Evolutionary conservation across 768 basidiomycete species (phyloP).

Genomic region (Clathrus columnatus): DNA sequence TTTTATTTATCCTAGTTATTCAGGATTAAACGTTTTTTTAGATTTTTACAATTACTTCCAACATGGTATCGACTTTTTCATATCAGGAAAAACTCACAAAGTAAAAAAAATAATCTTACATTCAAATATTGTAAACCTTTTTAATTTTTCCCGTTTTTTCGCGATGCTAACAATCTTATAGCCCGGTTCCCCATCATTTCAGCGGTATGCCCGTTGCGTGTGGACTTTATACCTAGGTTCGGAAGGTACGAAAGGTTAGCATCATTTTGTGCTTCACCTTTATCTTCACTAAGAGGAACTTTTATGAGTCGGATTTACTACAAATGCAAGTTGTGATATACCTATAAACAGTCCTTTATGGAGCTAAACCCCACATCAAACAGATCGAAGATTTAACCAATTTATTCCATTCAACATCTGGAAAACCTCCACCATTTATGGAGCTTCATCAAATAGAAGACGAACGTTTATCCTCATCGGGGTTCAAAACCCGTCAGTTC

Average conservation of each 20-base stretch:
- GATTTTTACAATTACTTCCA: conserved; percentile 94
- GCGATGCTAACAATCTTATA: conserved; percentile 22
- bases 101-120: conserved; percentile 84
- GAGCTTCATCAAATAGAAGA: conserved; percentile 70
- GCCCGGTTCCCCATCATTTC: conserved; percentile 86
- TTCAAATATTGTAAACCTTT: conserved; percentile 65
- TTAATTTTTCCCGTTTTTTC: background rate
- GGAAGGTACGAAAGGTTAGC: conserved; percentile 68
- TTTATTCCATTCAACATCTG: conserved; percentile 53
- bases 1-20: conserved; percentile 29
- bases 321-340: conserved; percentile 44
- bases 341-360: background rate
- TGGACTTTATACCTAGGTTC: conserved; percentile 80
- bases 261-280: background rate
- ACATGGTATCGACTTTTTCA: conserved; percentile 80
- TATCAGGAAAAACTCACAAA: conserved; percentile 59
- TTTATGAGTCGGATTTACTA: conserved; percentile 30
- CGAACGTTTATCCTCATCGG: conserved; percentile 58
- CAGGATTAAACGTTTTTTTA: conserved; percentile 19
- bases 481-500: conserved; percentile 56
- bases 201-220: conserved; percentile 83
- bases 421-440: conserved; percentile 74
- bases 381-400: conserved; percentile 74
- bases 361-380: background rate
- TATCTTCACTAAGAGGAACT: conserved; percentile 45